Evolutionary conservation across 441 rosid genomes (phyloP).

Genomic region (Gossypium lobatum): DNA sequence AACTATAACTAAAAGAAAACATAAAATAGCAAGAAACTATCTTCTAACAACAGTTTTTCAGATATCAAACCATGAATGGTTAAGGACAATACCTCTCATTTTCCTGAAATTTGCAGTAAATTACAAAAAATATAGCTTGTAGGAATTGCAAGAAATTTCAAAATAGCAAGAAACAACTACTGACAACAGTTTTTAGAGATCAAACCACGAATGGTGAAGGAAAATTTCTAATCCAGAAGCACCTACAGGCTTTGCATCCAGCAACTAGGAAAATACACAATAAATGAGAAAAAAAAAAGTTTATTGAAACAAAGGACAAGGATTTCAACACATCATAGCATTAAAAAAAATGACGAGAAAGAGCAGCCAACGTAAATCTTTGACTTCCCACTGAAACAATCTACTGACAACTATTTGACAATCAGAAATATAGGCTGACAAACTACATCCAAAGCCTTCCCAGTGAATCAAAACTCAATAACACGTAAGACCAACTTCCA

Average conservation of each 20-base stretch:
- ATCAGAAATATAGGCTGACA: not conserved
- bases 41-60: not conserved
- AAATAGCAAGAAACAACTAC: not conserved
- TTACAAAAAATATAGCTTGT: constrained; percentile 20
- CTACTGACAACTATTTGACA: not conserved
- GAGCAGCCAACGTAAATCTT: not conserved
- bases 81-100: constrained; percentile 13
- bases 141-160: constrained; percentile 8
- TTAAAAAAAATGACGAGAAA: not conserved
- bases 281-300: not conserved
- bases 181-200: not conserved
- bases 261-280: not conserved
- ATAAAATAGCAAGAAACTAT: constrained; percentile 4
- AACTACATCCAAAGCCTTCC: not conserved
- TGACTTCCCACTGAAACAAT: not conserved
- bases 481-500: not conserved
- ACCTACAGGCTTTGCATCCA: not conserved
- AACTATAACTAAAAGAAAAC: too few relatives aligned
- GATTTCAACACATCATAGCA: not conserved
- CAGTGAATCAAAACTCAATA: not conserved
- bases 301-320: not conserved
- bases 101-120: constrained; percentile 49
- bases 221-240: not conserved
- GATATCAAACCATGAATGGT: constrained; percentile 4
- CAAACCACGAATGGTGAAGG: not conserved